Conservation (phyloP, 2,329 filamentous ascomycete species). For the Fusarium papillatum region DNA sequence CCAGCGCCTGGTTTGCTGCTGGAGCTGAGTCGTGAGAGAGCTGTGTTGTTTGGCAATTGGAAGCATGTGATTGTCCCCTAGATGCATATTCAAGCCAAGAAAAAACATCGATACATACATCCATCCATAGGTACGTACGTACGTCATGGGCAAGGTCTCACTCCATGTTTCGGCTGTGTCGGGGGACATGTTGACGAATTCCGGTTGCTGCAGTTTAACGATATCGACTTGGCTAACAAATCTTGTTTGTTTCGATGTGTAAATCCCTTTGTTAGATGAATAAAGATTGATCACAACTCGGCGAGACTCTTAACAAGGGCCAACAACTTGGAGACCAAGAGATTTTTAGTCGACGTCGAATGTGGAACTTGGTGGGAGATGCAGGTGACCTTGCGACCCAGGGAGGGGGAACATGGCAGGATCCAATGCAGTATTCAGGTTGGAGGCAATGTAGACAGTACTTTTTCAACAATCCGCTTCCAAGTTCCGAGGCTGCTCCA, state of each 20-base stretch:
- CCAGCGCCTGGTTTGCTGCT: background rate
- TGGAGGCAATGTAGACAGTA: slow-evolving; percentile 28
- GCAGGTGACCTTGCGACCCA: slow-evolving; percentile 41
- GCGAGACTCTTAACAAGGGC: slow-evolving; percentile 6
- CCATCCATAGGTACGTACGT: background rate
- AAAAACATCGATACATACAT: background rate
- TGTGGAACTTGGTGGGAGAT: slow-evolving; percentile 27
- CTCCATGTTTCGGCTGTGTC: slow-evolving; percentile 33
- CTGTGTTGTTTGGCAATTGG: slow-evolving; percentile 28
- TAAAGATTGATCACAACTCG: background rate
- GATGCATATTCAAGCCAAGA: slow-evolving; percentile 34
- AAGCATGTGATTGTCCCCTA: slow-evolving; percentile 46
- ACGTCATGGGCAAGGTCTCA: slow-evolving; percentile 30
- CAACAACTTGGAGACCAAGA: slow-evolving; percentile 23
- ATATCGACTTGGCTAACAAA: background rate
- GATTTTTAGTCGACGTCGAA: slow-evolving; percentile 37
- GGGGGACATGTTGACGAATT: slow-evolving; percentile 25
- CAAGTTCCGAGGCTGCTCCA: slow-evolving; percentile 38
- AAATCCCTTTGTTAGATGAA: background rate
- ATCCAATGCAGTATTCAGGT: slow-evolving; percentile 19
- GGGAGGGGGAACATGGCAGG: slow-evolving; percentile 25
- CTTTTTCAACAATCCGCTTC: slow-evolving; percentile 9
- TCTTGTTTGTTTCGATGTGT: background rate
- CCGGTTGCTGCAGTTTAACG: slow-evolving; percentile 11
- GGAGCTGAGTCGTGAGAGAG: slow-evolving; percentile 34